Base-by-base conservation (phyloP, 2,329 filamentous ascomycete genomes). In the Aspergillus awamori region DNA sequence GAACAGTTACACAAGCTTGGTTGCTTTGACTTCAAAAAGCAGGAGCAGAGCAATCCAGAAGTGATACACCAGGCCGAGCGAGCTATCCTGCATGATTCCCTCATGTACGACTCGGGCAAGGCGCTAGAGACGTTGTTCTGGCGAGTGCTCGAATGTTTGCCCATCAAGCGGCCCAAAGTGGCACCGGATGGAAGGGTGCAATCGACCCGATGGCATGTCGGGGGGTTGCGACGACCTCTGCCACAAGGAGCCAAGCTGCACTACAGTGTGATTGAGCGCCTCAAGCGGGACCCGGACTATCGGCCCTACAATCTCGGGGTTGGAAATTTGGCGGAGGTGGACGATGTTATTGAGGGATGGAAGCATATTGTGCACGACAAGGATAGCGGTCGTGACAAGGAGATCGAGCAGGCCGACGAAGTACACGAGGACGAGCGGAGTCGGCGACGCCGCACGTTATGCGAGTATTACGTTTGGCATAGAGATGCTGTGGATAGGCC, bases 231-330 rank as follows among this genome's bases (percentile, higher is more conserved):
- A 8, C 53, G 66, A 7, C 64, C 61, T 13, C 47, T 68, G 2
- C 66, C 66, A 0, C 17, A 52, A 0, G 51, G 43, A 11, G 66
- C 66, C 6, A 60, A 57, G 30, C 57, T 68, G 20, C 66, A 68
- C 10, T 54, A 52, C 17, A 67, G 66, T 39, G 66, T 67, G 8
- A 55, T 67, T 10, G 45, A 45, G 15, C 61, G 65, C 3, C 24
- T 68, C 8, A 45, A 33, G 7, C 28, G 17, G 8, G 66, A 68
- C 49, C 63, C 58, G 1, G 47, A 55, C 4, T 68, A 68, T 51
- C 49, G 61, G 11, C 66, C 66, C 10, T 68, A 60, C 39, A 67
- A 67, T n/a, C 52, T 68, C n/a, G 66, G 66, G 8, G 48, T 67
- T n/a, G 66, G 66, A 2, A 38, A 63, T 7, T 55, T 57, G 39